Base-by-base conservation (phyloP, 2,329 filamentous ascomycete genomes). In the Ophiostoma australiae region DNA sequence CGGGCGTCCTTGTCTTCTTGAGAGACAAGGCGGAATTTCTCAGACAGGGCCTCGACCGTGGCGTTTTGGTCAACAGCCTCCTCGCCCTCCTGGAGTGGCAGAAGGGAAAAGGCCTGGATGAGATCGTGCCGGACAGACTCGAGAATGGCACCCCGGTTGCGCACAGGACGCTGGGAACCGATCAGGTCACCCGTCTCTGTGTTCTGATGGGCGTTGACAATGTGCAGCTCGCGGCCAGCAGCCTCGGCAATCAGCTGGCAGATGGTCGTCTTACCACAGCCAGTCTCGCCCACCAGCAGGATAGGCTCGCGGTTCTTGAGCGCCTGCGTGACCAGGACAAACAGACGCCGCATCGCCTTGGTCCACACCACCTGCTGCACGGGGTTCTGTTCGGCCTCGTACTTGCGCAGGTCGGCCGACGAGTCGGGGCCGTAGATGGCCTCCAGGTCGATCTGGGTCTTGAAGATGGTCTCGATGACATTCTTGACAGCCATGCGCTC, bases 171-270 rank as follows among this genome's bases (percentile, higher is more conserved):
- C 79, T 99, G 95, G 3, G 95, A 95, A 74, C 95, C 95, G 74
- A 99, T 98, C 13, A 99, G 84, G 79, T 99, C 95, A 20, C 95
- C 94, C 0, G 96, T 98, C 79, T 99, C 96, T 0, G 95, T 94
- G 75, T 99, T 99, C 75, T 98, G 94, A 80, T 99, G 96, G 2
- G 96, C 95, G 78, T 99, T 99, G 77, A 99, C 90, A 75, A 94
- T 95, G 75, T 94, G 89, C 55, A 99, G 82, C 73, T 91, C 84
- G 76, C 90, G 93, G 20, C 84, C 83, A 73, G 92, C 85, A 4
- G 92, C 90, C 76, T 97, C 91, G 3, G 95, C 93, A 70, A 98
- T 85, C 77, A 97, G 86, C 78, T 99, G 95, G 75, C 93, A 96
- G 7, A 99, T 91, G 1, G 94, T 97, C 0, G 95, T 99, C 82